Conservation (phyloP, 1,284 basidiomycete species). For the Fomitiporia mediterranea region DNA sequence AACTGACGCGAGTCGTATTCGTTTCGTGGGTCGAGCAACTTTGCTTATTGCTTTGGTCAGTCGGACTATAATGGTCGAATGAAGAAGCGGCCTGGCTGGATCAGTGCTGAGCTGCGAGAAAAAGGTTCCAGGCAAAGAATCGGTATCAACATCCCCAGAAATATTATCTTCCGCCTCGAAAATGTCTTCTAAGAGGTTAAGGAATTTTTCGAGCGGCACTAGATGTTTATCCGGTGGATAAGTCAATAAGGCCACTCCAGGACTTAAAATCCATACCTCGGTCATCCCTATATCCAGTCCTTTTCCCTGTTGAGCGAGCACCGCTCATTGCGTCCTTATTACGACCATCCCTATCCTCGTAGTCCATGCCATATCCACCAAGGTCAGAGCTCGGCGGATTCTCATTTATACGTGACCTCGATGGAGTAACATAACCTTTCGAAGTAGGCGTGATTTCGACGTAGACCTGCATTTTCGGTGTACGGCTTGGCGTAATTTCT, state of each 20-base stretch:
- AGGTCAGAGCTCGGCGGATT: slow-evolving; percentile 39
- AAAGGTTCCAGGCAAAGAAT: slow-evolving; percentile 56
- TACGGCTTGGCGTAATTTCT: slow-evolving; percentile 21
- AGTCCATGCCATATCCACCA: slow-evolving; percentile 56
- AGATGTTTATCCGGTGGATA: slow-evolving; percentile 5
- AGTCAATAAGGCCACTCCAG: too few species aligned
- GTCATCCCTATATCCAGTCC: slow-evolving; percentile 72
- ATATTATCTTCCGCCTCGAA: slow-evolving; percentile 86
- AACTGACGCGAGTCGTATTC: slow-evolving; percentile 42
- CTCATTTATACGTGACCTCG: slow-evolving; percentile 32
- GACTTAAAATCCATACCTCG: slow-evolving; percentile 53
- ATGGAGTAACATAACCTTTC: slow-evolving; percentile 45
- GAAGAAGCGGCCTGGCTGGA: slow-evolving; percentile 54
- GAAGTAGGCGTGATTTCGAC: slow-evolving; percentile 51
- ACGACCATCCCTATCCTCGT: slow-evolving; percentile 36
- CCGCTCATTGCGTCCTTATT: slow-evolving; percentile 28
- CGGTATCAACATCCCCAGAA: slow-evolving; percentile 54
- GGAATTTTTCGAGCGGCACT: slow-evolving; percentile 75
- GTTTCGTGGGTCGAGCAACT: slow-evolving; percentile 59
- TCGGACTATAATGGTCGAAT: slow-evolving; percentile 58
- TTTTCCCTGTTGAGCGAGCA: slow-evolving; percentile 45
- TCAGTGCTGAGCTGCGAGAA: slow-evolving; percentile 63
- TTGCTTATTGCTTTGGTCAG: slow-evolving; percentile 62
- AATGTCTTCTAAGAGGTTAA: slow-evolving; percentile 72
- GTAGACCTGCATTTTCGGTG: slow-evolving; percentile 46